Evolutionary conservation across 331 rosid genomes (phyloP).

Genomic region (Spiraea crenata): DNA sequence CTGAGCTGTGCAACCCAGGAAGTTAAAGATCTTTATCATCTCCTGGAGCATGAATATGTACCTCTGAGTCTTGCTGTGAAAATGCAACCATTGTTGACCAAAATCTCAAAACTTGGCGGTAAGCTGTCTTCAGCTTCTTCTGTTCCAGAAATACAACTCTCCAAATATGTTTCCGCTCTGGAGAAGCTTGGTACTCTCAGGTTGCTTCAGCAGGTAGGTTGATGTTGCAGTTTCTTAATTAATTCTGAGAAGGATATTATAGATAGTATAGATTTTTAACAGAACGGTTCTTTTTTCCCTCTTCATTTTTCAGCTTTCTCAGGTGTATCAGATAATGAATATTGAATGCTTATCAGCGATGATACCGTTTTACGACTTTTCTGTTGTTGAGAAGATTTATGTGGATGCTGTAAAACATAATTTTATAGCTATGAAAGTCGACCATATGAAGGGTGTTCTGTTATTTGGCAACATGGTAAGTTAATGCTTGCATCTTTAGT

Average conservation of each 20-base stretch:
- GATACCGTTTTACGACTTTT: slow-evolving; percentile 80
- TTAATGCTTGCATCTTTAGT: neutral
- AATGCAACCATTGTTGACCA: slow-evolving; percentile 67
- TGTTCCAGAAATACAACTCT: slow-evolving; percentile 86
- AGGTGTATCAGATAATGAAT: slow-evolving; percentile 81
- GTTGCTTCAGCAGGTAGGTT: slow-evolving; percentile 88
- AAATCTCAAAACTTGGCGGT: slow-evolving; percentile 76
- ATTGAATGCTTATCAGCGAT: slow-evolving; percentile 70
- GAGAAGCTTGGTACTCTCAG: slow-evolving; percentile 89
- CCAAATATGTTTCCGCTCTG: slow-evolving; percentile 68
- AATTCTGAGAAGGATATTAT: neutral
- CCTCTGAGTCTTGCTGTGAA: slow-evolving; percentile 81
- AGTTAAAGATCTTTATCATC: slow-evolving; percentile 86
- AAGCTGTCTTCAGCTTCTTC: slow-evolving; percentile 86
- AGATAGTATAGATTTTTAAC: neutral
- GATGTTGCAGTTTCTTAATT: neutral
- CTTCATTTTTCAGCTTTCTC: slow-evolving; percentile 56
- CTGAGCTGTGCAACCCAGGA: slow-evolving; percentile 93
- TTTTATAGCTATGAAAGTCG: slow-evolving; percentile 87
- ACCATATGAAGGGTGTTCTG: slow-evolving; percentile 73
- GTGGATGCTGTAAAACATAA: slow-evolving; percentile 94
- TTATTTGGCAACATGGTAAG: slow-evolving; percentile 50
- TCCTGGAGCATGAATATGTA: slow-evolving; percentile 78
- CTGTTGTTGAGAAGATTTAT: slow-evolving; percentile 77
- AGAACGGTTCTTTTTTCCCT: neutral